Base-by-base conservation (phyloP, 345 rosid genomes). In the Salix purpurea region DNA sequence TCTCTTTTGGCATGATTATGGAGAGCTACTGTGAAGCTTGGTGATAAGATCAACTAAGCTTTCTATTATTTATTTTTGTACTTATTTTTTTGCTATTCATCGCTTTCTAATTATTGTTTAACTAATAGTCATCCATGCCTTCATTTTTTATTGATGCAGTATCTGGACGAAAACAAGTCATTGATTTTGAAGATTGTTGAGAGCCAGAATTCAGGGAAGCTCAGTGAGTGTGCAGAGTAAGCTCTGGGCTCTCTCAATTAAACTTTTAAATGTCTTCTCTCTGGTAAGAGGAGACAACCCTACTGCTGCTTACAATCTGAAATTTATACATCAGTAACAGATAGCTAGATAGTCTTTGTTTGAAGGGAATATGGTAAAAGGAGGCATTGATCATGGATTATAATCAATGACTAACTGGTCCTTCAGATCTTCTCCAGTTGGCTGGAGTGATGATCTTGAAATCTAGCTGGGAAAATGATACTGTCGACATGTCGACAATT, bases 141-240 rank as follows among this genome's bases (percentile, higher is more conserved):
- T 48, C 16, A 26, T 50, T 67, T 36, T 69, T 60, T 77, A 65
- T 79, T 67, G 65, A 26, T 88, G 86, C 91, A 96, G 99, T 96
- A 92, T 86, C 88, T 96, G 74, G 99, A 96, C 72, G 99, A 96
- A 88, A 96, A 96, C 94, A 96, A 96, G 87, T 96, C 99, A 0
- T 85, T 96, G 95, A 96, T 96, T 85, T 84, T 96, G 90, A 96
- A 96, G 95, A 96, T 96, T 19, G 99, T 96, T 60, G 99, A 96
- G 86, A 92, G 97, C 88, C 99, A 96, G 86, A 96, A 88, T 85
- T 89, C 97, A 0, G 99, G 99, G 77, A 94, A 96, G 81, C 85
- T 94, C 73, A 88, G 85, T 65, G 99, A 96, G 72, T 96, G 99
- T 74, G 98, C 98, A 9, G 99, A 96, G 99, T 96, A 88, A 89